Percentiles rank a stretch among this genome's conserved stretches.
These are phyloP conservation scores for Pestalotiopsis sp. DNA, from an alignment of 2,329 filamentous ascomycete species.

Conservation along the genomic window DNA sequence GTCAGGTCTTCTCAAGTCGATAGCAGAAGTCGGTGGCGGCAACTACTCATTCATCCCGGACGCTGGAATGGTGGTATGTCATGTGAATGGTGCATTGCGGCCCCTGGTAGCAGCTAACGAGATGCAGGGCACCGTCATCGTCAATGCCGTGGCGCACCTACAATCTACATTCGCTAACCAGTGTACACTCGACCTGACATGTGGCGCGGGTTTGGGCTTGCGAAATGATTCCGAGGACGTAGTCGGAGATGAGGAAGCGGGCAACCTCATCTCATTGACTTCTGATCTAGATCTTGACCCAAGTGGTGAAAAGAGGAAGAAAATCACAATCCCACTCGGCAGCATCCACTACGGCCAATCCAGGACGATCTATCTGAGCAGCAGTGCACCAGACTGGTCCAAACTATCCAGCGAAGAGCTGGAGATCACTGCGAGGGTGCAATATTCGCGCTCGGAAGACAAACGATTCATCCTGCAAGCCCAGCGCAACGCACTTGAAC, in stretches of 20 bases:
- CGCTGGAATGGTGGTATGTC: constrained; percentile 55
- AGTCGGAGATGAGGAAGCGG: constrained; percentile 33
- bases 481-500: constrained; percentile 19
- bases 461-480: constrained; percentile 4
- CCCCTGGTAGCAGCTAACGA: not conserved
- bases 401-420: not conserved
- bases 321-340: constrained; percentile 43
- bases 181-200: constrained; percentile 42
- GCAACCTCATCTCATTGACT: constrained; percentile 12
- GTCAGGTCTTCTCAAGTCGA: constrained; percentile 58
- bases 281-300: not conserved
- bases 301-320: constrained; percentile 9
- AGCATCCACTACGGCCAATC: constrained; percentile 63
- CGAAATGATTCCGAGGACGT: constrained; percentile 38
- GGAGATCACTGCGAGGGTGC: constrained; percentile 33
- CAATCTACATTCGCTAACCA: constrained; percentile 57
- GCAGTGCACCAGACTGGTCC: not conserved
- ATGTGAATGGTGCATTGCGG: not conserved
- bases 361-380: constrained; percentile 51
- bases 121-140: constrained; percentile 56
- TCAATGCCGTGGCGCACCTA: constrained; percentile 62
- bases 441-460: constrained; percentile 29
- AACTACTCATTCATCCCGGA: constrained; percentile 64
- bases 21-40: constrained; percentile 57
- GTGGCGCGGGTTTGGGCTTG: constrained; percentile 36